Percentiles rank a stretch among this genome's conserved stretches.
phyloP scores from a whole-genome alignment of 2,329 filamentous ascomycete species.

The Dactylellina drechsleri region DNA sequence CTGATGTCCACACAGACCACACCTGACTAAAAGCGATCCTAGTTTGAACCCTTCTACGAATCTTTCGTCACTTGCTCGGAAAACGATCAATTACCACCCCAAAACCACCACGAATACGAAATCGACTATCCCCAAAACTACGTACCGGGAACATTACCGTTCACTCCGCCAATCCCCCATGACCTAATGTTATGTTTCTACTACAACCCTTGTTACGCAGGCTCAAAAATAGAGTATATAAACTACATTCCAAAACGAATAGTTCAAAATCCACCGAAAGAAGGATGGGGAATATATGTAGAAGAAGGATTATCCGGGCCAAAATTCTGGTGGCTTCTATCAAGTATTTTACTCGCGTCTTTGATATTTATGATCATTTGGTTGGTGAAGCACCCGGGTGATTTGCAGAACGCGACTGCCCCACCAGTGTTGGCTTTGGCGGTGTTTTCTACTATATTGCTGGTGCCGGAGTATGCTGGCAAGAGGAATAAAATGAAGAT shows the following conservation, averaged over 20 bases:
- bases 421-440: constrained; percentile 23
- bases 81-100: constrained; percentile 18
- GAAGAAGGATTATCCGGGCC: constrained; percentile 20
- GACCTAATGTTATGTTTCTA: constrained; percentile 21
- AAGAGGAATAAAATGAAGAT: constrained; percentile 9
- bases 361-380: constrained; percentile 23
- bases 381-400: constrained; percentile 17
- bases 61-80: constrained; percentile 39
- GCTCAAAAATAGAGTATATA: constrained; percentile 12
- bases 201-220: constrained; percentile 25
- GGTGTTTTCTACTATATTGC: not conserved
- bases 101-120: constrained; percentile 30
- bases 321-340: constrained; percentile 7
- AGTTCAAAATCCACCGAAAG: not conserved
- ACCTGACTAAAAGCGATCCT: not conserved
- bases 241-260: constrained; percentile 38
- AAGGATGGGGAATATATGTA: constrained; percentile 39
- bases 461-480: constrained; percentile 22
- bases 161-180: constrained; percentile 19
- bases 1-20: too few relatives aligned
- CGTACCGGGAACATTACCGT: constrained; percentile 6
- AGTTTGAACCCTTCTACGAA: constrained; percentile 31
- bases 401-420: constrained; percentile 40
- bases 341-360: constrained; percentile 11
- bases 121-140: constrained; percentile 23